A percentile compares a stretch with the other conserved stretches of the same genome.
Conservation (phyloP, 1,284 basidiomycete genomes). For the Pyrrhoderma noxium region DNA sequence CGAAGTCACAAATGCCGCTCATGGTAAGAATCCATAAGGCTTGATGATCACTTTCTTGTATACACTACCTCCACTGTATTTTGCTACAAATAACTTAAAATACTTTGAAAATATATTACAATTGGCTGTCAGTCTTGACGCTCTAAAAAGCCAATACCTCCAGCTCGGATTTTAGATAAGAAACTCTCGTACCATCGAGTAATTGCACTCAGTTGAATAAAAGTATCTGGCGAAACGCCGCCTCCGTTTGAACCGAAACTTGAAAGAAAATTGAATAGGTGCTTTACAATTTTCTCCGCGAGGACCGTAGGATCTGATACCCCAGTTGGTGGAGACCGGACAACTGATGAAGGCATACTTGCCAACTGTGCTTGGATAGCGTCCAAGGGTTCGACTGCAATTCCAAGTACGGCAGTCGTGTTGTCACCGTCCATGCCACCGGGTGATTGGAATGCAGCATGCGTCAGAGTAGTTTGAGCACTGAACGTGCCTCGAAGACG, state of each 20-base stretch:
- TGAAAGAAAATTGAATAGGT: conserved; percentile 80
- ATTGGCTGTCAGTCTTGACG: conserved; percentile 41
- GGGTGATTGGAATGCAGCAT: conserved; percentile 43
- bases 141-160: conserved; percentile 72
- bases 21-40: conserved; percentile 17
- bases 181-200: conserved; percentile 81
- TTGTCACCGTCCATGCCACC: conserved; percentile 24
- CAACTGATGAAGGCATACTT: conserved; percentile 34
- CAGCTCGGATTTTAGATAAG: conserved; percentile 61
- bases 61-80: too few species aligned
- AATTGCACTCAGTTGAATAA: conserved; percentile 71
- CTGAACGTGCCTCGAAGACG: conserved; percentile 67
- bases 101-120: too few species aligned
- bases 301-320: conserved; percentile 33
- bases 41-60: too few species aligned
- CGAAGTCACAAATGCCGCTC: conserved; percentile 22
- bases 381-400: conserved; percentile 61
- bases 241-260: conserved; percentile 55
- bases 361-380: conserved; percentile 50
- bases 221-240: conserved; percentile 49
- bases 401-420: conserved; percentile 64
- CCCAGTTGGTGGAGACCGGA: conserved; percentile 17
- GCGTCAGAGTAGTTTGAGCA: conserved; percentile 38
- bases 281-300: conserved; percentile 63
- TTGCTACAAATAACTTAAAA: too few species aligned